Percentiles rank a stretch among this genome's conserved stretches.
These are phyloP conservation scores for Candida dubliniensis DNA, from an alignment of 1,139 yeast species.

Conservation along the genomic window DNA sequence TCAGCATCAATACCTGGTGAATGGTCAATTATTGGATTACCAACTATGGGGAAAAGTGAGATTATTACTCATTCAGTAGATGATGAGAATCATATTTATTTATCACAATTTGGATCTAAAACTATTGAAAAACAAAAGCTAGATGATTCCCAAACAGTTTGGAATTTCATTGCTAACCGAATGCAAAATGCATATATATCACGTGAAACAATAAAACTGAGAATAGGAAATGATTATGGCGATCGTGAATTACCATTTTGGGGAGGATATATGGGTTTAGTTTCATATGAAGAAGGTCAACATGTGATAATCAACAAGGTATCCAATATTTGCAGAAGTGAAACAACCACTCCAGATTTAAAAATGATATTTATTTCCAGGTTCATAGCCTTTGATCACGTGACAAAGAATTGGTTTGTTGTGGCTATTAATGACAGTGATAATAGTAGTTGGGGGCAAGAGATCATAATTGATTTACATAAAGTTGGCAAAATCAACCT, in stretches of 20 bases:
- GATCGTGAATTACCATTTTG: slow-evolving; percentile 61
- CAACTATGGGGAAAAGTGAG: slow-evolving; percentile 50
- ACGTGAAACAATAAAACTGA: slow-evolving; percentile 19
- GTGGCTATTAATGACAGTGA: slow-evolving; percentile 48
- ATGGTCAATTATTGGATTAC: slow-evolving; percentile 84
- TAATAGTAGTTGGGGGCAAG: slow-evolving; percentile 34
- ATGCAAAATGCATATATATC: slow-evolving; percentile 25
- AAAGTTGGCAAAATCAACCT: slow-evolving; percentile 17
- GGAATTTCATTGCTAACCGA: slow-evolving; percentile 26
- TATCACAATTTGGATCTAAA: slow-evolving; percentile 18
- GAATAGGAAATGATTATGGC: slow-evolving; percentile 13
- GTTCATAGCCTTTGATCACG: slow-evolving; percentile 55
- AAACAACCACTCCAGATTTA: slow-evolving; percentile 59
- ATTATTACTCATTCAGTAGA: slow-evolving; percentile 68
- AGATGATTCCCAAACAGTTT: slow-evolving; percentile 14
- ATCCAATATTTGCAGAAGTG: slow-evolving; percentile 27
- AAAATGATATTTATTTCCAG: slow-evolving; percentile 73
- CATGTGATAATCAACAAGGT: slow-evolving; percentile 37
- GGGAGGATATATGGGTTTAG: slow-evolving; percentile 85
- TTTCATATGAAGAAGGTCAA: slow-evolving; percentile 85
- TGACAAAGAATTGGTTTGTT: slow-evolving; percentile 49
- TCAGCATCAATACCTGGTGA: slow-evolving; percentile 81
- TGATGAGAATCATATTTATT: slow-evolving; percentile 21
- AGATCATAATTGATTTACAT: slow-evolving; percentile 16
- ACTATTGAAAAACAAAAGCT: slow-evolving; percentile 11